Conservation (phyloP, 257 asterid genomes). For the Mitragyna speciosa region DNA sequence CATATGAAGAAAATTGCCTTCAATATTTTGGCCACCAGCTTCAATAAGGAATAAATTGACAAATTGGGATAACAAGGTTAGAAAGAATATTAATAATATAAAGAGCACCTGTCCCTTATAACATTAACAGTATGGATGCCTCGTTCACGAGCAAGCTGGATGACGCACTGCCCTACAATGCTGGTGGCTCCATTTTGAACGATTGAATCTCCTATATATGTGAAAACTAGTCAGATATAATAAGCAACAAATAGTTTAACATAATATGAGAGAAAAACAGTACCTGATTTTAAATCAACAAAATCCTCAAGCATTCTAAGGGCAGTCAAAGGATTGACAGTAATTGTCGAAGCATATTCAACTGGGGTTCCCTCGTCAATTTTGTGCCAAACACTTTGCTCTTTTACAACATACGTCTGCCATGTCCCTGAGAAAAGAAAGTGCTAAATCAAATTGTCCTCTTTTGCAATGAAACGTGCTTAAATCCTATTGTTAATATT, state of each 20-base stretch:
- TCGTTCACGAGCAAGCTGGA: conserved; percentile 84
- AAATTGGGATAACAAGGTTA: neutral
- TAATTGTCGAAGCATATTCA: conserved; percentile 87
- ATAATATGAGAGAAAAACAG: conserved; percentile 21
- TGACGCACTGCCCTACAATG: conserved; percentile 91
- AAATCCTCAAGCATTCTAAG: conserved; percentile 94
- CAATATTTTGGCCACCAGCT: neutral
- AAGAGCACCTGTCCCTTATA: conserved; percentile 79
- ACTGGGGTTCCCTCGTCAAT: conserved; percentile 67
- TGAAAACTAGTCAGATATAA: conserved; percentile 24
- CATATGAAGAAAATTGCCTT: neutral
- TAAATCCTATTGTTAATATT: neutral
- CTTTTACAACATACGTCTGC: conserved; percentile 92
- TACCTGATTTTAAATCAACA: conserved; percentile 73
- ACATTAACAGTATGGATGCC: conserved; percentile 76
- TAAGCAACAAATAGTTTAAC: neutral
- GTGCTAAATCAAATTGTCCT: neutral
- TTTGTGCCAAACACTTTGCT: conserved; percentile 78
- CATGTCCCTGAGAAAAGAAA: conserved; percentile 69
- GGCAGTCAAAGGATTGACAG: conserved; percentile 90
- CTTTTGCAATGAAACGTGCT: neutral
- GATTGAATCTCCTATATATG: conserved; percentile 69
- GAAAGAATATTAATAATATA: neutral
- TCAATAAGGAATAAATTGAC: neutral
- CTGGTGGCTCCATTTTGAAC: conserved; percentile 99